phyloP scores from a whole-genome alignment of 495 filamentous ascomycete genomes.

The Neurospora sp. region DNA sequence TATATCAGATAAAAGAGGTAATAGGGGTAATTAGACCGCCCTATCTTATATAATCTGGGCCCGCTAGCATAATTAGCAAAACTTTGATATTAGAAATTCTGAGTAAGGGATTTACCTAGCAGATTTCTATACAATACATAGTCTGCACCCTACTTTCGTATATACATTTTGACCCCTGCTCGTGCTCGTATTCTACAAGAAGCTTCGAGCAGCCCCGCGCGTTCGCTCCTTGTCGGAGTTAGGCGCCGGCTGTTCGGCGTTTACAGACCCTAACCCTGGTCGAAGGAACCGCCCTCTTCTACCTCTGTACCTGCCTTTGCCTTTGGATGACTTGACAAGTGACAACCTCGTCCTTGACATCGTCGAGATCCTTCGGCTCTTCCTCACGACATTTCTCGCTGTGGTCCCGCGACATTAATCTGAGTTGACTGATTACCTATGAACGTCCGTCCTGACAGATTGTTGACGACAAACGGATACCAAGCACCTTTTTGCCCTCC shows the following conservation, averaged over 20 bases:
- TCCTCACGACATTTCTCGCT: not conserved
- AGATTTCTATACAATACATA: too few relatives aligned
- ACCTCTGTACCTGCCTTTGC: not conserved
- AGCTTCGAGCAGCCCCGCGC: conserved; percentile 16
- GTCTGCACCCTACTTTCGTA: too few relatives aligned
- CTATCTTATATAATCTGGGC: too few relatives aligned
- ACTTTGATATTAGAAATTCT: too few relatives aligned
- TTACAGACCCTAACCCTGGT: conserved; percentile 11
- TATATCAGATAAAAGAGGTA: too few relatives aligned
- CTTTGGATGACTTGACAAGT: not conserved
- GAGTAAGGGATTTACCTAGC: too few relatives aligned
- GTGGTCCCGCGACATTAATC: not conserved
- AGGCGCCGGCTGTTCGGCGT: not conserved
- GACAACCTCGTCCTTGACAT: not conserved
- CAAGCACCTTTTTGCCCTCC: not conserved
- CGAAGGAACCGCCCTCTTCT: not conserved
- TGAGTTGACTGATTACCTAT: not conserved
- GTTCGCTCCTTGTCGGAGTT: not conserved
- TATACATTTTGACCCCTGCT: too few relatives aligned
- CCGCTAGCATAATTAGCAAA: too few relatives aligned
- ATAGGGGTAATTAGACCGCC: too few relatives aligned
- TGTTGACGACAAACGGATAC: not conserved
- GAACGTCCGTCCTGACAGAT: not conserved
- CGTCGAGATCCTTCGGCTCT: not conserved
- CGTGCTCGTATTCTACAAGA: not conserved